Evolutionary conservation across 2,329 filamentous ascomycete genomes (phyloP).

Genomic region (Aspergillus tamarii): DNA sequence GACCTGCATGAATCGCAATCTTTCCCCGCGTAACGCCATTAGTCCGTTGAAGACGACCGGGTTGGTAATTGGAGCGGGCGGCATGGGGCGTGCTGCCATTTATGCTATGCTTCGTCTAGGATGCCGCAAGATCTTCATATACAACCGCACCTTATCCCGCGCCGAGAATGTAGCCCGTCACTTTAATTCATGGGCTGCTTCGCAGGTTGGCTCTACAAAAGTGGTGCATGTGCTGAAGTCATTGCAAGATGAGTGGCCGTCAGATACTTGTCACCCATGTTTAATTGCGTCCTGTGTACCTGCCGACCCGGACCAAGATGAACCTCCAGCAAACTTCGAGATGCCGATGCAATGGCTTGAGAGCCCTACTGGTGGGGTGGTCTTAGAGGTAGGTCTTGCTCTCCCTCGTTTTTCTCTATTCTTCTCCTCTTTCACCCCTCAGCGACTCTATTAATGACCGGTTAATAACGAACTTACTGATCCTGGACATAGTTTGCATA

Average conservation of each 20-base stretch:
- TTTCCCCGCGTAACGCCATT: constrained; percentile 56
- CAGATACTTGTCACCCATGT: constrained; percentile 65
- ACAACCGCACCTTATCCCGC: constrained; percentile 70
- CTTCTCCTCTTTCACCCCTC: neutral
- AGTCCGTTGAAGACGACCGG: constrained; percentile 54
- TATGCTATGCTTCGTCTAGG: constrained; percentile 79
- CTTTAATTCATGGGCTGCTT: constrained; percentile 60
- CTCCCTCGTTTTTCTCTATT: neutral
- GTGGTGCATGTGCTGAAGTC: constrained; percentile 59
- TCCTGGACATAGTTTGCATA: constrained; percentile 56
- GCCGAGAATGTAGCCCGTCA: constrained; percentile 70
- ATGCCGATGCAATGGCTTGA: constrained; percentile 71
- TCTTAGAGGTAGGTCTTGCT: constrained; percentile 62
- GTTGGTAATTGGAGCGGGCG: constrained; percentile 63
- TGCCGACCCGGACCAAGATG: constrained; percentile 66
- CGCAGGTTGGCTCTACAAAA: constrained; percentile 39
- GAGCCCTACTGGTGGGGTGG: constrained; percentile 74
- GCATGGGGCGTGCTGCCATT: constrained; percentile 77
- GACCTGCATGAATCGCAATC: constrained; percentile 45
- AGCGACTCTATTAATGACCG: neutral
- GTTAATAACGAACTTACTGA: neutral
- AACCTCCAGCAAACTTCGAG: constrained; percentile 69
- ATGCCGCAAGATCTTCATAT: constrained; percentile 74
- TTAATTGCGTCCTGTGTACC: constrained; percentile 79
- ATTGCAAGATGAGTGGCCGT: constrained; percentile 66